A percentile compares a stretch with the other conserved stretches of the same genome.
phyloP scores from a whole-genome alignment of 805 yeast genomes.

The Candida adriatica region DNA sequence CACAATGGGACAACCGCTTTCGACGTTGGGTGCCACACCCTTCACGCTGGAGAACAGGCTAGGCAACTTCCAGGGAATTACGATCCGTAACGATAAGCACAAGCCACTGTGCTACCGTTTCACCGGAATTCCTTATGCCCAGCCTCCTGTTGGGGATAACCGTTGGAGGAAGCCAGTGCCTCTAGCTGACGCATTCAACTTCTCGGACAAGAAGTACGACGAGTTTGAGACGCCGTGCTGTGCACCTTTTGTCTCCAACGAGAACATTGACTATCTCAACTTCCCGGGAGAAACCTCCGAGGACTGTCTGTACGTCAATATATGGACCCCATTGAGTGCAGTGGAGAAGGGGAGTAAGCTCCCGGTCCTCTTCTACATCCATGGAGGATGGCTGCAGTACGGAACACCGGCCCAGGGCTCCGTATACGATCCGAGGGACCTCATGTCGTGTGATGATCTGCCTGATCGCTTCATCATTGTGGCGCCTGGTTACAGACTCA shows the following conservation, averaged over 20 bases:
- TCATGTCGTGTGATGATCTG: slow-evolving; percentile 13
- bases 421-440: slow-evolving; percentile 10
- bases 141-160: slow-evolving; percentile 25
- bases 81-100: slow-evolving; percentile 3
- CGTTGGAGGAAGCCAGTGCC: slow-evolving; percentile 29
- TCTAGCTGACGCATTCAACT: slow-evolving; percentile 28
- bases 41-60: slow-evolving; percentile 2
- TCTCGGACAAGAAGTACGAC: slow-evolving; percentile 28
- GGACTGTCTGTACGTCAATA: slow-evolving; percentile 29
- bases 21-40: slow-evolving; percentile 3
- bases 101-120: slow-evolving; percentile 14
- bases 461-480: slow-evolving; percentile 32
- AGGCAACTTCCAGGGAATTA: slow-evolving; percentile 4
- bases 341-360: slow-evolving; percentile 30
- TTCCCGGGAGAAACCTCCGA: slow-evolving; percentile 18
- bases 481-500: slow-evolving; percentile 34
- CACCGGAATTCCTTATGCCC: slow-evolving; percentile 28
- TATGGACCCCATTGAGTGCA: slow-evolving; percentile 31
- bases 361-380: slow-evolving; percentile 36
- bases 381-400: slow-evolving; percentile 38
- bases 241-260: slow-evolving; percentile 21
- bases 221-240: slow-evolving; percentile 32
- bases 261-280: slow-evolving; percentile 8
- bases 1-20: slow-evolving; percentile 8
- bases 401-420: slow-evolving; percentile 6